Evolutionary conservation across 2,329 filamentous ascomycete genomes (phyloP).

Genomic region (Emericellopsis atlantica): DNA sequence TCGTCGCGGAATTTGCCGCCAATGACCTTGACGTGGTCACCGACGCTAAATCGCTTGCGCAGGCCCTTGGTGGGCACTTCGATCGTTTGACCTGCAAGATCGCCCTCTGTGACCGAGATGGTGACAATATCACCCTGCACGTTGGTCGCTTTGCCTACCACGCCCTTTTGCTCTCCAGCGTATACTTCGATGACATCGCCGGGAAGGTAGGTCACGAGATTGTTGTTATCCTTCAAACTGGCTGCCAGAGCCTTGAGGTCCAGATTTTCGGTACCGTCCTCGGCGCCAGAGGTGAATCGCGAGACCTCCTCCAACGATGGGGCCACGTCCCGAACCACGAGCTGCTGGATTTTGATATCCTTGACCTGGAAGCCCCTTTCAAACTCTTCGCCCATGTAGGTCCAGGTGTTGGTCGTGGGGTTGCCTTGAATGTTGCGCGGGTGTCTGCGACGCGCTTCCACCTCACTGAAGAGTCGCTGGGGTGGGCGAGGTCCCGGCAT

Average conservation of each 20-base stretch:
- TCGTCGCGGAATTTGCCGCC: slow-evolving; percentile 89
- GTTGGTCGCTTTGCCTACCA: slow-evolving; percentile 72
- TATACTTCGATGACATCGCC: slow-evolving; percentile 97
- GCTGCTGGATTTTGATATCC: slow-evolving; percentile 78
- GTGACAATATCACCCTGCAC: slow-evolving; percentile 90
- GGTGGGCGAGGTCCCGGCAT: slow-evolving; percentile 60
- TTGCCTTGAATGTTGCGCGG: slow-evolving; percentile 51
- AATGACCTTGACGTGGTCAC: slow-evolving; percentile 98
- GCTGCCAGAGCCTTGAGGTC: slow-evolving; percentile 85
- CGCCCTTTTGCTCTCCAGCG: slow-evolving; percentile 86
- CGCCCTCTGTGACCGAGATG: slow-evolving; percentile 71
- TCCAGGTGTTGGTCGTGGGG: slow-evolving; percentile 68
- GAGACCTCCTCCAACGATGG: slow-evolving; percentile 91
- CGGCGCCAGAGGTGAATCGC: slow-evolving; percentile 76
- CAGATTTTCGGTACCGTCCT: slow-evolving; percentile 87
- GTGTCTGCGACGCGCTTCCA: slow-evolving; percentile 82
- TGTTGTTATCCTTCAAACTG: slow-evolving; percentile 74
- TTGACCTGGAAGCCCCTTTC: slow-evolving; percentile 89
- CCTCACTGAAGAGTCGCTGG: slow-evolving; percentile 83
- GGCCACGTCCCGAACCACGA: slow-evolving; percentile 82
- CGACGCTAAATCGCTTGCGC: slow-evolving; percentile 82
- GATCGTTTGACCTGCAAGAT: slow-evolving; percentile 69
- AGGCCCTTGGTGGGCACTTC: slow-evolving; percentile 88
- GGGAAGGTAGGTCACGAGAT: slow-evolving; percentile 73
- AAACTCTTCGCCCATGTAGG: slow-evolving; percentile 80